Percentiles rank a stretch among this genome's conserved stretches.
phyloP scores from a whole-genome alignment of 75 land plant genomes.

The Larix kaempferi region DNA sequence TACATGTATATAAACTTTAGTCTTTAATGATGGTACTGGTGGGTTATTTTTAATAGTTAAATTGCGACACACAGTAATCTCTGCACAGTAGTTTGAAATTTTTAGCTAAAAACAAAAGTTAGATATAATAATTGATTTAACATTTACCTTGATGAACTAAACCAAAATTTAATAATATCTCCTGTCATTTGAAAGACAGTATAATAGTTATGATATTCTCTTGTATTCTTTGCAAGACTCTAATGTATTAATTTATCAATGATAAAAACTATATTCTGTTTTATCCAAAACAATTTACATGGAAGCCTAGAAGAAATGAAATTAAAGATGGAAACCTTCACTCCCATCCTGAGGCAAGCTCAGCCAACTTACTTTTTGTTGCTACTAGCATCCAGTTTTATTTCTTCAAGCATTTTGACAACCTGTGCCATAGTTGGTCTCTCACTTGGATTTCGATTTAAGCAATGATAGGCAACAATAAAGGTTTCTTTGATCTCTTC shows the following conservation, averaged over 20 bases:
- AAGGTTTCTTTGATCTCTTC: constrained; percentile 54
- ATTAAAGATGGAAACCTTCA: background rate
- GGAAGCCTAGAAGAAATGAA: background rate
- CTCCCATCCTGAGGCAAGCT: background rate
- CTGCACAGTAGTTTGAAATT: no score
- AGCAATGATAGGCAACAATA: constrained; percentile 54
- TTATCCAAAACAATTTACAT: background rate
- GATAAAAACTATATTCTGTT: background rate
- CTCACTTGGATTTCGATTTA: constrained; percentile 47
- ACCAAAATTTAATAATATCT: background rate
- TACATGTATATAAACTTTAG: no score
- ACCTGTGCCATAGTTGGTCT: constrained; percentile 79
- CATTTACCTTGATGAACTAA: background rate
- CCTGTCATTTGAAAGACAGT: constrained; percentile 1
- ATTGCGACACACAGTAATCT: no score
- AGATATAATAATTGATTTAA: background rate
- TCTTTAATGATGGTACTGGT: no score
- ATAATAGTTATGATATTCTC: background rate
- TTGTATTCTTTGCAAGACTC: background rate
- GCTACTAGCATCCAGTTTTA: constrained; percentile 12
- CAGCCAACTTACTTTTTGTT: background rate
- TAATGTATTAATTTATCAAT: background rate
- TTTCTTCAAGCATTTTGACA: constrained; percentile 64
- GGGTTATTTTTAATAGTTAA: no score
- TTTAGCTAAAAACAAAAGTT: no score